Conservation (phyloP, 495 filamentous ascomycete genomes). For the Penicillium goetzii region DNA sequence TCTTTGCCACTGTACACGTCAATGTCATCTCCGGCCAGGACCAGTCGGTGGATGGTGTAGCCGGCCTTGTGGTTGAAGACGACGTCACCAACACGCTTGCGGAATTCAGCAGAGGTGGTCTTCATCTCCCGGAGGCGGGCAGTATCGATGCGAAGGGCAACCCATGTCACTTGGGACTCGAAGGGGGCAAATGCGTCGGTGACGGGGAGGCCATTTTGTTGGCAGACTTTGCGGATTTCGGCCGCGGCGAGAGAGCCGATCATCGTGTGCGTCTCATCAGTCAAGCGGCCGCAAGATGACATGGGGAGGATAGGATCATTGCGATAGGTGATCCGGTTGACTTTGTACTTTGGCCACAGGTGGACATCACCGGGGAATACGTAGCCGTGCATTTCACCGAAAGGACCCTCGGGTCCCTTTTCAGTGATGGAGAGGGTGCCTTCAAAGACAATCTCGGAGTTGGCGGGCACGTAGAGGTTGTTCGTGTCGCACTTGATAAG, state of each 20-base stretch:
- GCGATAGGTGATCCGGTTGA: conserved; percentile 48
- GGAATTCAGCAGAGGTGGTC: conserved; percentile 34
- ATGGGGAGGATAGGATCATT: conserved; percentile 45
- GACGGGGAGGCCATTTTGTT: conserved; percentile 39
- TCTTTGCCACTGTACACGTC: conserved; percentile 41
- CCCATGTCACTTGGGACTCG: conserved; percentile 48
- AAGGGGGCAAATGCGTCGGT: conserved; percentile 44
- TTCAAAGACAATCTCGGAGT: conserved; percentile 46
- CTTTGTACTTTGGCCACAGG: conserved; percentile 36
- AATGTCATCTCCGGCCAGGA: conserved; percentile 46
- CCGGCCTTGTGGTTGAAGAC: conserved; percentile 45
- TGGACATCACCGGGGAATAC: conserved; percentile 40
- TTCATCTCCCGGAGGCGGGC: conserved; percentile 36
- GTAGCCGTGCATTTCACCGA: conserved; percentile 45
- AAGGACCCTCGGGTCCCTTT: conserved; percentile 40
- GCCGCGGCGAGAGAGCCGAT: conserved; percentile 46
- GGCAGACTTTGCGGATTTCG: conserved; percentile 43
- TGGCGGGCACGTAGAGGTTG: conserved; percentile 43
- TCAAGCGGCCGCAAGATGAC: conserved; percentile 35
- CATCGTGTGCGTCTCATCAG: conserved; percentile 46
- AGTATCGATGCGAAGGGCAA: conserved; percentile 41
- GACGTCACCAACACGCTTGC: conserved; percentile 36
- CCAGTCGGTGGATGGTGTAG: conserved; percentile 42
- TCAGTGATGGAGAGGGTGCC: conserved; percentile 43
- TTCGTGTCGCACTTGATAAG: conserved; percentile 48